A percentile compares a stretch with the other conserved stretches of the same genome.
phyloP scores from a whole-genome alignment of 129 eudicot species.

The Pittosporum tobira region DNA sequence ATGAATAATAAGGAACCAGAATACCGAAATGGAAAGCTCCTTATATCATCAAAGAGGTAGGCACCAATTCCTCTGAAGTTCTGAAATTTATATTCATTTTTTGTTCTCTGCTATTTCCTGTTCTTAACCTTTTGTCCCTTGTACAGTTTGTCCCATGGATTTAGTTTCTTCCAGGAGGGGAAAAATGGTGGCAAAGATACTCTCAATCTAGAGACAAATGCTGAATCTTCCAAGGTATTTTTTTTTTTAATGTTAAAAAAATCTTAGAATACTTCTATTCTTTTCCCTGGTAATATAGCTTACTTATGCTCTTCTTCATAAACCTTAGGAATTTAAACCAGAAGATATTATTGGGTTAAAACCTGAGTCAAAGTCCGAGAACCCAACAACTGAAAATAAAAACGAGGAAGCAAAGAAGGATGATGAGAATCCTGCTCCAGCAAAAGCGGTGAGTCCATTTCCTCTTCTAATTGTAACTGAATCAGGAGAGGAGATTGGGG shows the following conservation, averaged over 20 bases:
- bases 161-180: slow-evolving; percentile 79
- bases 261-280: neutral
- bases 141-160: slow-evolving; percentile 83
- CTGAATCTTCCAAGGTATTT: slow-evolving; percentile 66
- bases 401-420: slow-evolving; percentile 51
- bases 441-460: slow-evolving; percentile 38
- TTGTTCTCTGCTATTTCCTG: neutral
- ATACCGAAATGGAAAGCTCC: slow-evolving; percentile 84
- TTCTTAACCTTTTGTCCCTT: slow-evolving; percentile 11
- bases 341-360: slow-evolving; percentile 23
- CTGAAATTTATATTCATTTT: neutral
- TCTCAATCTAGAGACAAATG: slow-evolving; percentile 59
- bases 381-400: slow-evolving; percentile 42
- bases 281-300: neutral
- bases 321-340: slow-evolving; percentile 31
- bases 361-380: slow-evolving; percentile 41
- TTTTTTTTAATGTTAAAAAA: neutral
- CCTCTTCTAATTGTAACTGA: neutral
- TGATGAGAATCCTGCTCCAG: slow-evolving; percentile 25
- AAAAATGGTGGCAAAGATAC: slow-evolving; percentile 52
- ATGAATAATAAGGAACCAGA: slow-evolving; percentile 71
- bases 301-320: slow-evolving; percentile 8
- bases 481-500: neutral
- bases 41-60: slow-evolving; percentile 78
- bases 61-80: neutral